Evolutionary conservation across 192 early-diverging fungal species (phyloP), one percentile per base, ranked within the genome.

Genomic region (Backusella tarrabulga): DNA sequence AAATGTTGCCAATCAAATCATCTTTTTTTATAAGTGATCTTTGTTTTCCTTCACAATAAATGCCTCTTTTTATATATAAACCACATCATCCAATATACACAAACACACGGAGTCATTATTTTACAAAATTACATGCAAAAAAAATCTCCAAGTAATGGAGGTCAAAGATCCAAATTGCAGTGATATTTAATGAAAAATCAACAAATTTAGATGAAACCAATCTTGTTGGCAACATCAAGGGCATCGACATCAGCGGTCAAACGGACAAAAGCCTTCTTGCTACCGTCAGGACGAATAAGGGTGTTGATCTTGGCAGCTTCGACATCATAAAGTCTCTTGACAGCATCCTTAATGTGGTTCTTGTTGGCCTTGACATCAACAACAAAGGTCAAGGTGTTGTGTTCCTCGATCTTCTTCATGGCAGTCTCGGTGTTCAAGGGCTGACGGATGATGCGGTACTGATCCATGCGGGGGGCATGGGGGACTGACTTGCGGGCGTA

Each of bases 331-430:
- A 98, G 90, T 84, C 91, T 90, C 94, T 98, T 97, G 79, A 99
- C 91, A 74, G 98, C 96, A 79, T 96, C 93, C 89, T 95, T 96
- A 89, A 99, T 98, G 89, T 98, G 97, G 80, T 91, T 87, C 94
- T 99, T 99, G 95, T 99, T 99, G 87, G 95, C 87, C 77, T 92
- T 92, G 79, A 98, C 93, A 82, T 99, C 96, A 80, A 94, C 93
- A 78, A 99, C 87, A 90, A 99, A 99, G 78, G 97, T 96, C 40
- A 99, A 88, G 75, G 98, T 99, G 95, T 99, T 99, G 90, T 96
- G 88, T 79, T 98, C 95, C 92, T 99, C 98, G 79, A 99, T 97
- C 92, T 97, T 97, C 93, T 99, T 99, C 96, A 98, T 98, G 87
- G 98, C 97, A 46, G 94, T 92, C 90, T 99, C 98, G 76, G 97